Conservation (phyloP, 2,329 filamentous ascomycete species). For the Sporothrix luriei region DNA sequence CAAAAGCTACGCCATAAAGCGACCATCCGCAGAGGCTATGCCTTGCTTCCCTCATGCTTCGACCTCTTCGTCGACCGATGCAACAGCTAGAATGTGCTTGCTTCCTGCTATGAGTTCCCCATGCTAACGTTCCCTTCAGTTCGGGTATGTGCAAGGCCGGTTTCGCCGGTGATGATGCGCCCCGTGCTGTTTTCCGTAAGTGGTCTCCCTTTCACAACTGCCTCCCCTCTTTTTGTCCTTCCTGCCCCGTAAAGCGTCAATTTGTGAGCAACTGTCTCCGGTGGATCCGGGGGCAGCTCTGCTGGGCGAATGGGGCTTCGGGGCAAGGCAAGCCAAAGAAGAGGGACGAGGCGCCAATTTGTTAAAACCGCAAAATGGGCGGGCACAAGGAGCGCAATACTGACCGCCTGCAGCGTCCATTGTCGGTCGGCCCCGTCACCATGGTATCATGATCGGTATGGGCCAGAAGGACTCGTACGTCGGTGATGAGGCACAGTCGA, state of each 20-base stretch:
- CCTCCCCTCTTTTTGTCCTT: neutral
- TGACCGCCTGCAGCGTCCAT: slow-evolving; percentile 75
- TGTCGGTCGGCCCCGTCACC: slow-evolving; percentile 98
- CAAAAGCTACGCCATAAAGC: neutral
- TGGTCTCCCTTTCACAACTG: slow-evolving; percentile 41
- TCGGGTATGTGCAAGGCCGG: slow-evolving; percentile 99
- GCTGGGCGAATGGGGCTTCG: neutral
- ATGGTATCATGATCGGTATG: slow-evolving; percentile 99
- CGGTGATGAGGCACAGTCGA: slow-evolving; percentile 99
- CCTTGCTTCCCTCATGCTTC: slow-evolving; percentile 9
- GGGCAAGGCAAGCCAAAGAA: neutral
- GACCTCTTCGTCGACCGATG: neutral
- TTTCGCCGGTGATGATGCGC: slow-evolving; percentile 99
- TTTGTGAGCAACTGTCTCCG: neutral
- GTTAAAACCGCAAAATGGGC: neutral
- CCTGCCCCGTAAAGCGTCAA: neutral
- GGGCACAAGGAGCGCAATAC: neutral
- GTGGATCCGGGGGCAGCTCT: neutral
- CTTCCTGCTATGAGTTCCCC: neutral
- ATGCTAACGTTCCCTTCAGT: slow-evolving; percentile 61
- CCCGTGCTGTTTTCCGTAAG: slow-evolving; percentile 99
- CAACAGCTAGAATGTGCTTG: neutral
- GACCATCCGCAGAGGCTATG: neutral
- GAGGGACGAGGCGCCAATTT: neutral
- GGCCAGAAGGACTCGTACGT: slow-evolving; percentile 99